Percentiles rank a stretch among this genome's conserved stretches.
Evolutionary conservation across 441 rosid genomes (phyloP).

Genomic region (Mallotus japonicus): DNA sequence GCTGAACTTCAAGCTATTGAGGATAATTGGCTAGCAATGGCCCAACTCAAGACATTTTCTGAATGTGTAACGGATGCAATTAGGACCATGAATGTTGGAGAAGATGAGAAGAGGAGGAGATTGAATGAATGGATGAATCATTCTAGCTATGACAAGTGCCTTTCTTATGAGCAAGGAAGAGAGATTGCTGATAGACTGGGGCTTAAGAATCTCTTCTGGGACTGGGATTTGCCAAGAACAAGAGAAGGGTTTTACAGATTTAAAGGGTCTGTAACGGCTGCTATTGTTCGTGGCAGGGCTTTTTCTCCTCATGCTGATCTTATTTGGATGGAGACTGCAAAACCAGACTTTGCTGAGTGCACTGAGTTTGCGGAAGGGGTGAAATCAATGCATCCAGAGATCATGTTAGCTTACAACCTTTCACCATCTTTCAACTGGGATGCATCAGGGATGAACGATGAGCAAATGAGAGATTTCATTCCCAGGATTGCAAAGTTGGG

Average conservation of each 20-base stretch:
- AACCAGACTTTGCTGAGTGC: constrained; percentile 78
- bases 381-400: constrained; percentile 61
- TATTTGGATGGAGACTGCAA: constrained; percentile 90
- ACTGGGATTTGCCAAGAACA: constrained; percentile 91
- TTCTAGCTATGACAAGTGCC: constrained; percentile 62
- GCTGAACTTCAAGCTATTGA: constrained; percentile 72
- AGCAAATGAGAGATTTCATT: constrained; percentile 80
- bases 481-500: constrained; percentile 79
- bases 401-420: constrained; percentile 85
- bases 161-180: constrained; percentile 64
- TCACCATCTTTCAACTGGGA: constrained; percentile 97
- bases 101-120: constrained; percentile 56
- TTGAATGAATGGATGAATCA: constrained; percentile 65
- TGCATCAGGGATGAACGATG: constrained; percentile 80
- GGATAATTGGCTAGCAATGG: constrained; percentile 74
- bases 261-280: constrained; percentile 77
- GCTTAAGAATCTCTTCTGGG: constrained; percentile 77
- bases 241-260: constrained; percentile 94
- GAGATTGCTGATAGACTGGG: constrained; percentile 70
- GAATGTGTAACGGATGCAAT: constrained; percentile 62
- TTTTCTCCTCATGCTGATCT: constrained; percentile 74
- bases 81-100: constrained; percentile 49
- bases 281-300: constrained; percentile 80
- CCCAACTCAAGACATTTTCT: constrained; percentile 73
- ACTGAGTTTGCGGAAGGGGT: constrained; percentile 69